Conservation (phyloP, 2,329 filamentous ascomycete species). For the Epichloe uncinata region DNA sequence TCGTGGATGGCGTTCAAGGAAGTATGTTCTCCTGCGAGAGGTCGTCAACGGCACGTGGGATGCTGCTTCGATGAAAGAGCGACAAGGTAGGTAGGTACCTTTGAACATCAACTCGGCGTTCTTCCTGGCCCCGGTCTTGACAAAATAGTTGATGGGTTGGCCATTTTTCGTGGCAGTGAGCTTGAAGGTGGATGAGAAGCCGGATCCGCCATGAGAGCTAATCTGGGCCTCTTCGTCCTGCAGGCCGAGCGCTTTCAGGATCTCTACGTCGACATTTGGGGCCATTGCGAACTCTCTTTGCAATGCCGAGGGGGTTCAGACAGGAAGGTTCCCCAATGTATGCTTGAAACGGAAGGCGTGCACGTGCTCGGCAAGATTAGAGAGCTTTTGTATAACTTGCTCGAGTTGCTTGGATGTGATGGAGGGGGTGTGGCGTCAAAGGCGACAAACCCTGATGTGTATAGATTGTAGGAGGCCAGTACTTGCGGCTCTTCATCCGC, state of each 20-base stretch:
- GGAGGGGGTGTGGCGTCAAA: no score
- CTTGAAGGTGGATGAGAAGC: slow-evolving; percentile 56
- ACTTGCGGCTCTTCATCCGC: no score
- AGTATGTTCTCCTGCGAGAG: slow-evolving; percentile 54
- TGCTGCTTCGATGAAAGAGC: not conserved
- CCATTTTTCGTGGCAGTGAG: slow-evolving; percentile 33
- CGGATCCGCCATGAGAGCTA: slow-evolving; percentile 49
- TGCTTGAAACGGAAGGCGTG: no score
- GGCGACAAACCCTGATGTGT: no score
- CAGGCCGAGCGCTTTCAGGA: slow-evolving; percentile 46
- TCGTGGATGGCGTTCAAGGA: slow-evolving; percentile 72
- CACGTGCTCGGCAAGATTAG: no score
- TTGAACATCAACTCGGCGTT: slow-evolving; percentile 56
- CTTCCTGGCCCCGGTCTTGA: slow-evolving; percentile 53
- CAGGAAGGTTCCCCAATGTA: no score
- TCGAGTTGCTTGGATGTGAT: no score
- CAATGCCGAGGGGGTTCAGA: no score
- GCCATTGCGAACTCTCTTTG: no score
- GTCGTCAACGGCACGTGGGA: not conserved
- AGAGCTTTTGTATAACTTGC: no score
- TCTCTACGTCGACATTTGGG: slow-evolving; percentile 41
- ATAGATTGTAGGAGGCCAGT: no score
- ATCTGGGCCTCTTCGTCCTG: slow-evolving; percentile 41
- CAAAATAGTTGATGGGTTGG: slow-evolving; percentile 46
- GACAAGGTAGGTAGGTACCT: slow-evolving; percentile 27